Conservation (phyloP, 2,329 filamentous ascomycete genomes). For the Fusarium domesticum region DNA sequence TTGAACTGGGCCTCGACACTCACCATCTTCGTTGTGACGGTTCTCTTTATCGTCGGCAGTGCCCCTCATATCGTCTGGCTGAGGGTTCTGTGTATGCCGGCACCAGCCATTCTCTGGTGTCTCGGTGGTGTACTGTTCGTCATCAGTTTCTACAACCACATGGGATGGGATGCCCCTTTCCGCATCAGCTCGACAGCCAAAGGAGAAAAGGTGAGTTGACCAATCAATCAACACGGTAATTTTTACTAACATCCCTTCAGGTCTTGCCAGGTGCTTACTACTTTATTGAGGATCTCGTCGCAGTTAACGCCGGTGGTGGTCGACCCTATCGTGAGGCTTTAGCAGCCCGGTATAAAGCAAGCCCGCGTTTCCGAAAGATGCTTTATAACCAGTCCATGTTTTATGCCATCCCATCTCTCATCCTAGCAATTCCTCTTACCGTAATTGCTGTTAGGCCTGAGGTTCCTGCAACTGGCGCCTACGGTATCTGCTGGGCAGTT, state of each 20-base stretch:
- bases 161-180: constrained; percentile 52
- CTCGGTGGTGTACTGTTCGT: constrained; percentile 42
- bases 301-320: constrained; percentile 62
- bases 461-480: constrained; percentile 36
- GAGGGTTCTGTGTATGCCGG: constrained; percentile 50
- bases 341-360: constrained; percentile 41
- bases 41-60: constrained; percentile 49
- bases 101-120: constrained; percentile 49
- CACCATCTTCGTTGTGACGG: constrained; percentile 49
- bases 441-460: constrained; percentile 35
- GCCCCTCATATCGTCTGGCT: constrained; percentile 49
- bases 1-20: constrained; percentile 45
- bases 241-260: constrained; percentile 31
- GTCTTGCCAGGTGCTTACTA: constrained; percentile 62
- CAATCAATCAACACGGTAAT: accelerated
- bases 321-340: constrained; percentile 42
- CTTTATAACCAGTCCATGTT: constrained; percentile 40
- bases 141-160: constrained; percentile 34
- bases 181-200: constrained; percentile 62
- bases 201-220: constrained; percentile 40
- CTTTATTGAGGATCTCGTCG: constrained; percentile 65
- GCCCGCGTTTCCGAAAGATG: constrained; percentile 42
- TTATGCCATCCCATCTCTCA: constrained; percentile 39
- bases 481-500: constrained; percentile 41
- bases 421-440: constrained; percentile 38